Evolutionary conservation across 2,329 filamentous ascomycete species (phyloP).

Genomic region (Neobulgaria alba): DNA sequence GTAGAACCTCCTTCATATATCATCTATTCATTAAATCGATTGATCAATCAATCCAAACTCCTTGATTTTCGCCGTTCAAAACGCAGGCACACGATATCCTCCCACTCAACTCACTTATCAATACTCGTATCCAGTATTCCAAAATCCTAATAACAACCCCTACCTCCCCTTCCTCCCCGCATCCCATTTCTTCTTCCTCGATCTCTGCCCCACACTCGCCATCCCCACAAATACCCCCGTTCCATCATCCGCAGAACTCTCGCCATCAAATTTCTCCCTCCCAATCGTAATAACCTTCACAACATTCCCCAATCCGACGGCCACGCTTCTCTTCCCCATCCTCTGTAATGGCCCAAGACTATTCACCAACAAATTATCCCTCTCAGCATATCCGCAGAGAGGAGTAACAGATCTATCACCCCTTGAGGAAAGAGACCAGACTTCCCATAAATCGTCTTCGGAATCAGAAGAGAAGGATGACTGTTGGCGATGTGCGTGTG

Average conservation of each 20-base stretch:
- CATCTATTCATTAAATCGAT: too few species aligned
- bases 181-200: constrained; percentile 12
- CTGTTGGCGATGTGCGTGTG: not conserved
- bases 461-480: not conserved
- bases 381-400: constrained; percentile 13
- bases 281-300: constrained; percentile 64
- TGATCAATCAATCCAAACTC: too few species aligned
- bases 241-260: constrained; percentile 18
- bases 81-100: too few species aligned
- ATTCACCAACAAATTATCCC: constrained; percentile 53
- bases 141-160: too few species aligned
- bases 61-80: too few species aligned
- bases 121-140: too few species aligned
- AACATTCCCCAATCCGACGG: constrained; percentile 62
- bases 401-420: constrained; percentile 30
- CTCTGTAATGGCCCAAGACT: constrained; percentile 55
- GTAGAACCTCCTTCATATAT: too few species aligned
- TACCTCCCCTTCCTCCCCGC: not conserved
- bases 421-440: constrained; percentile 40
- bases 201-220: constrained; percentile 8
- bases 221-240: constrained; percentile 24
- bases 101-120: too few species aligned
- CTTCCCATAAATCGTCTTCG: constrained; percentile 39
- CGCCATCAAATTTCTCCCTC: constrained; percentile 50
- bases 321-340: constrained; percentile 57